Base-by-base conservation (phyloP, 257 asterid species). In the Penstemon eatonii region DNA sequence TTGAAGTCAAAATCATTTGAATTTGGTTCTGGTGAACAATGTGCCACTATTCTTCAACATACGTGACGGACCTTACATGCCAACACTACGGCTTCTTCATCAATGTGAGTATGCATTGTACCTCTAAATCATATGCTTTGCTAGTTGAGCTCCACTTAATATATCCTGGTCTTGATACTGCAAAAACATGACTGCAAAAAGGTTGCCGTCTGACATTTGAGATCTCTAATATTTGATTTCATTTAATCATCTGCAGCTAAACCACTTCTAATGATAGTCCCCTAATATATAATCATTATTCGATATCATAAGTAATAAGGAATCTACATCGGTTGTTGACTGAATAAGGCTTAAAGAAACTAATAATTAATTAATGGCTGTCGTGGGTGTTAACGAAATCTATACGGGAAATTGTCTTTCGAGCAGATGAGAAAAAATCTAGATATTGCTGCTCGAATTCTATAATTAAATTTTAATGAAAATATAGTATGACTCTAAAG, bases 21-120 rank as follows among this genome's bases (percentile, higher is more conserved):
- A 94, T 76, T 74, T 94, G 82, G 99, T 94, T 60, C 82, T 94
- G 67, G 97, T 94, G 75, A 91, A 91, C 87, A 89, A 86, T 70
- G 95, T 90, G 66, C 99, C 99, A 5, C 87, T 94, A 40, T 94
- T 94, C 70, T 94, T 94, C 86, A 94, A 94, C 85, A 69, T 94
- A 58, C 96, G 97, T 43, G 97, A 94, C 76, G 99, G 97, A 72
- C 99, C 97, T 49, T 91, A 94, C 72, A 89, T 94, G 99, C 99
- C 99, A n/a, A 94, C 99, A 25, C 81, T 94, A 66, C 86, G 96
- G 46, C 97, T 94, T 84, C 99, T 94, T 76, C 99, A 94, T 76
- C 97, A 91, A 70, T 94, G 97, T 94, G 82, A 86, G 92, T 70
- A 63, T 45, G 75, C 13, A 41, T 40, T 65, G 76, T 59, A 45